Base-by-base conservation (phyloP, 441 rosid species). In the Jatropha podagrica region DNA sequence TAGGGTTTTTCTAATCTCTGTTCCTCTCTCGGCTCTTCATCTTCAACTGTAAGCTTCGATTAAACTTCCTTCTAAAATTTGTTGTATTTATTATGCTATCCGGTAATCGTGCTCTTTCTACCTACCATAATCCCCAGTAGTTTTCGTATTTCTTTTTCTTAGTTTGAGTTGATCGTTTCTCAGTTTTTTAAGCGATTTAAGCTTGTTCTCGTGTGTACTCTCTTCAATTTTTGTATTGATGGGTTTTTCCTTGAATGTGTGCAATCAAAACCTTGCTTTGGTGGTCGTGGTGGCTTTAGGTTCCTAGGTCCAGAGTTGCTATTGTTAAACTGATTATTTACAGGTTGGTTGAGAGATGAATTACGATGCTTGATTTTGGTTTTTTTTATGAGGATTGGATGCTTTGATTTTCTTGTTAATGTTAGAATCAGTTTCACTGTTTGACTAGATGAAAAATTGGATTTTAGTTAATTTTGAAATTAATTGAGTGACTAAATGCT, bases 21-120 rank as follows among this genome's bases (percentile, higher is more conserved):
- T 54, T 65, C 20, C 18, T 56, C 26, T 54, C 3, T 52, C 38
- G 40, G 46, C 20, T 27, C 64, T 20, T 46, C 40, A n/a, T 9
- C 68, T 58, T 71, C 65, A n/a, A 20, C 71, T 48, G 88, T 84
- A 78, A 74, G 87, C 76, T 68, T 77, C 65, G 59, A 71, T 78
- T 74, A 27, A 75, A 17, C 51, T 56, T 58, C 27, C 17, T 8
- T 20, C 2, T 59, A 4, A 20, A n/a, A 27, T 76, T 65, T 55
- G 5, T 4, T 48, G n/a, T 51, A 58, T 48, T 18, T 52, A 14
- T 54, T 40, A 27, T 58, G 64, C 48, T 74, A 38, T 65, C 23
- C 58, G 49, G 5, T 71, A 37, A 26, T 64, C n/a, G 27, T 68
- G 41, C 60, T 46, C 8, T 49, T 38, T 64, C 3, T 49, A 42